Conservation (phyloP, 202 grass and related monocot species). For the Cymbopogon flexuosus region DNA sequence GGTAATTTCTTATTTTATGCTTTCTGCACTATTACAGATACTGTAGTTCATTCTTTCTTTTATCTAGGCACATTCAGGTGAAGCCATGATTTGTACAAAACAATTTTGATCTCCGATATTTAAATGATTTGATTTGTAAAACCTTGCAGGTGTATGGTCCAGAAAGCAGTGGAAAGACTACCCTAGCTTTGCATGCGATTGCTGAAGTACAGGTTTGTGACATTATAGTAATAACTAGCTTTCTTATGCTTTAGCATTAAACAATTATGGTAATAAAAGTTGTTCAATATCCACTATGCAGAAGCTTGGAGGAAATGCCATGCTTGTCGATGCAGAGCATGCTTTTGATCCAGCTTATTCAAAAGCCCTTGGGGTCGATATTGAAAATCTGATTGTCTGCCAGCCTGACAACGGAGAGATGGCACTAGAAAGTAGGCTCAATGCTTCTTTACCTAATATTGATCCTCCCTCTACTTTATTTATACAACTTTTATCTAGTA, state of each 20-base stretch:
- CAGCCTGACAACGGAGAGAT: conserved; percentile 98
- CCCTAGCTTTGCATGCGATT: conserved; percentile 92
- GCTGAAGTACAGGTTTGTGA: conserved; percentile 79
- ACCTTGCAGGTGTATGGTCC: conserved; percentile 77
- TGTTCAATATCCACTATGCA: conserved; percentile 39
- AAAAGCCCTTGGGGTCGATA: conserved; percentile 86
- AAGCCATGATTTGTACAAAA: conserved; percentile 6
- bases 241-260: not conserved
- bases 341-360: conserved; percentile 97
- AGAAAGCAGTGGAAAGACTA: conserved; percentile 98
- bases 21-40: not conserved
- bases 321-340: conserved; percentile 99
- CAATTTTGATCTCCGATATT: not conserved
- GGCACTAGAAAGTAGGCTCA: conserved; percentile 85
- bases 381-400: conserved; percentile 98
- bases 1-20: conserved; percentile 49
- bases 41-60: not conserved
- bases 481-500: not conserved
- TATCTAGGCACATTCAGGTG: not conserved
- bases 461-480: not conserved
- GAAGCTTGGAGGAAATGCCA: conserved; percentile 94
- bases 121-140: conserved; percentile 5
- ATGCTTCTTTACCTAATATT: not conserved
- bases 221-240: not conserved
- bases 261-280: conserved; percentile 13